Evolutionary conservation across 495 filamentous ascomycete genomes (phyloP).

Genomic region (Cryomyces antarcticus): DNA sequence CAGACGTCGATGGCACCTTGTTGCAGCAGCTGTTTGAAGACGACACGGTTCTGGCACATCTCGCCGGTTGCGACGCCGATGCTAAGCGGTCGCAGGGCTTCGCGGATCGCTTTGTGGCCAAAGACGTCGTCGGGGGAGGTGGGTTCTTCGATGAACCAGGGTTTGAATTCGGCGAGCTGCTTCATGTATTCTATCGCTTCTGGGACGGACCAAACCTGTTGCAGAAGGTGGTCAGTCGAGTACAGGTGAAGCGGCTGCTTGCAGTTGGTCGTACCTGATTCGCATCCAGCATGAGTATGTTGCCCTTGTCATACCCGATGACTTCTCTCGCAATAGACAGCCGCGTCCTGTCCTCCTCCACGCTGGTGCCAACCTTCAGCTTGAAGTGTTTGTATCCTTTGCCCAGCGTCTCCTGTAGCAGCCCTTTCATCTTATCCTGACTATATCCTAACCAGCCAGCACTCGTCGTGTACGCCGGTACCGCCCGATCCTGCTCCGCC

Average conservation of each 20-base stretch:
- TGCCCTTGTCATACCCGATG: constrained; percentile 70
- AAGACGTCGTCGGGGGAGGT: constrained; percentile 84
- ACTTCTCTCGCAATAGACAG: constrained; percentile 58
- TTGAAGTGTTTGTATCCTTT: constrained; percentile 81
- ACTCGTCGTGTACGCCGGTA: constrained; percentile 79
- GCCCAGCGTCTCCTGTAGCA: constrained; percentile 49
- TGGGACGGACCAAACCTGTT: constrained; percentile 65
- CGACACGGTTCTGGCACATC: constrained; percentile 89
- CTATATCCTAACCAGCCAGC: constrained; percentile 91
- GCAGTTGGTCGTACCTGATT: constrained; percentile 41
- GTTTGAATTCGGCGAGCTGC: constrained; percentile 61
- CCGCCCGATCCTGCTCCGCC: constrained; percentile 47
- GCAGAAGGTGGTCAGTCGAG: no score
- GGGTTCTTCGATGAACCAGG: constrained; percentile 98
- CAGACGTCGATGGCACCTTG: constrained; percentile 66
- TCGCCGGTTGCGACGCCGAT: constrained; percentile 85
- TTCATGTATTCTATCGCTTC: constrained; percentile 82
- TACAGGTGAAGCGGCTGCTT: not conserved
- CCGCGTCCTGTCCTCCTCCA: constrained; percentile 49
- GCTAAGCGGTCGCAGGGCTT: constrained; percentile 51
- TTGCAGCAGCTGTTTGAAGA: constrained; percentile 82
- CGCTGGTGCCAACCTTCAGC: constrained; percentile 60
- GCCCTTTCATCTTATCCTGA: constrained; percentile 57
- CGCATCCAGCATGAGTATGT: constrained; percentile 85
- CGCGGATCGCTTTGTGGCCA: constrained; percentile 66